Conservation (phyloP, 2,329 filamentous ascomycete genomes). For the Penicillium sp. region DNA sequence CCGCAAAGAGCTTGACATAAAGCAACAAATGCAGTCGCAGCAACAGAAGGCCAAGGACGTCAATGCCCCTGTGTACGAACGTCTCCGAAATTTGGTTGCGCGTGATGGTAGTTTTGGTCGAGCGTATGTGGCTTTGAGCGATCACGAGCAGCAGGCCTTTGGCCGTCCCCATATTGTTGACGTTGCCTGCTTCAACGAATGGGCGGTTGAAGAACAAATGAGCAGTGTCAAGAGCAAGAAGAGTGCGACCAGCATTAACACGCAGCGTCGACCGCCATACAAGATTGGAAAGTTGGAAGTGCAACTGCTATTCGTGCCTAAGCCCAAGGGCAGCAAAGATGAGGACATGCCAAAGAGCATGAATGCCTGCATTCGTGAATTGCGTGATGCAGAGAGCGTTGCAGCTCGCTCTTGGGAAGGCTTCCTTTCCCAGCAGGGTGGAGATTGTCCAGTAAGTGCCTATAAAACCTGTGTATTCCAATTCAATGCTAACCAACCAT, state of each 20-base stretch:
- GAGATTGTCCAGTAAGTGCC: conserved; percentile 85
- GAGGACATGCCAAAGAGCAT: conserved; percentile 99
- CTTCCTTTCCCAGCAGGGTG: conserved; percentile 90
- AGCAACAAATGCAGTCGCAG: conserved; percentile 79
- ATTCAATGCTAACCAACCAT: conserved; percentile 22
- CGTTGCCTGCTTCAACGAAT: conserved; percentile 96
- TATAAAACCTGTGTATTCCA: not conserved
- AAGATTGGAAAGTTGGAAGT: conserved; percentile 92
- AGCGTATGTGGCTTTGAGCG: conserved; percentile 89
- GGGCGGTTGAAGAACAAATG: conserved; percentile 82
- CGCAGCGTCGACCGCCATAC: conserved; percentile 81
- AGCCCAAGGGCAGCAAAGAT: conserved; percentile 79
- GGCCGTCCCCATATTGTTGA: conserved; percentile 85
- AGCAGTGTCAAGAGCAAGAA: conserved; percentile 96
- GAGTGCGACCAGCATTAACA: conserved; percentile 55
- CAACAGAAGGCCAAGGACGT: conserved; percentile 65
- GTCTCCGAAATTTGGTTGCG: conserved; percentile 80
- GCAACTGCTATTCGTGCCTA: conserved; percentile 91
- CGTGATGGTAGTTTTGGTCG: conserved; percentile 92
- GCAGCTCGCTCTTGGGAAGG: conserved; percentile 80
- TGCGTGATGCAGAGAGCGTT: conserved; percentile 83
- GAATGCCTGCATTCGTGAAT: conserved; percentile 91
- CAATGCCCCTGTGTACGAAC: conserved; percentile 66
- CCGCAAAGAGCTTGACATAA: conserved; percentile 87
- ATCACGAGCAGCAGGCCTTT: conserved; percentile 84